Evolutionary conservation across 345 rosid genomes (phyloP).

Genomic region (Luvunga scandens): DNA sequence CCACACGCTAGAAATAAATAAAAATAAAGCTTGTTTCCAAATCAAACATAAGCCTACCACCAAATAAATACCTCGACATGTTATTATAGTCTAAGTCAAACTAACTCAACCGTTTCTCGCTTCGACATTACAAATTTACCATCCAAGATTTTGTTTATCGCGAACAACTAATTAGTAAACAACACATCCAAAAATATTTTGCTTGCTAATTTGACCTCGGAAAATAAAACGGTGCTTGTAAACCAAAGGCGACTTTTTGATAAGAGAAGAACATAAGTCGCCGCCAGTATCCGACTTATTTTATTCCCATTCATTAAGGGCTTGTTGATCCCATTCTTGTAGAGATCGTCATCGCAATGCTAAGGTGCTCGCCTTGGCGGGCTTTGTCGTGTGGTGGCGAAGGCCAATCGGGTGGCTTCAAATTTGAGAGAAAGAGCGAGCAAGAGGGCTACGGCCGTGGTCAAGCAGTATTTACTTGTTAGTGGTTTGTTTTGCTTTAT

Average conservation of each 20-base stretch:
- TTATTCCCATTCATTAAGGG: too few relatives aligned
- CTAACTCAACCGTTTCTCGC: neutral
- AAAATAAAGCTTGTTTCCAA: neutral
- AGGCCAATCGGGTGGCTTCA: too few relatives aligned
- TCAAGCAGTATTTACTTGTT: too few relatives aligned
- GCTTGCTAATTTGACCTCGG: slow-evolving; percentile 5
- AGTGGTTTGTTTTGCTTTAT: too few relatives aligned
- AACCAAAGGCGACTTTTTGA: too few relatives aligned
- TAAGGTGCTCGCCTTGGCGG: too few relatives aligned
- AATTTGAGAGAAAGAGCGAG: too few relatives aligned
- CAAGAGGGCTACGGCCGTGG: too few relatives aligned
- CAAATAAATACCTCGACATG: neutral
- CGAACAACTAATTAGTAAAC: neutral
- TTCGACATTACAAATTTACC: neutral
- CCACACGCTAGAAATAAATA: neutral
- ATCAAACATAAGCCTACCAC: neutral
- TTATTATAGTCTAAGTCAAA: neutral
- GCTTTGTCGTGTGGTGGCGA: too few relatives aligned
- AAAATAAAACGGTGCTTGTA: neutral
- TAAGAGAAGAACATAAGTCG: neutral
- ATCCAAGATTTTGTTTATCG: neutral
- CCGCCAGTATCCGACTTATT: too few relatives aligned
- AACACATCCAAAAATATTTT: neutral
- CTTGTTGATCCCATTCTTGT: too few relatives aligned
- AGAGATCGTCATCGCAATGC: too few relatives aligned